Conservation (phyloP, 2,329 filamentous ascomycete species). For the Furcasterigmium furcatum region DNA sequence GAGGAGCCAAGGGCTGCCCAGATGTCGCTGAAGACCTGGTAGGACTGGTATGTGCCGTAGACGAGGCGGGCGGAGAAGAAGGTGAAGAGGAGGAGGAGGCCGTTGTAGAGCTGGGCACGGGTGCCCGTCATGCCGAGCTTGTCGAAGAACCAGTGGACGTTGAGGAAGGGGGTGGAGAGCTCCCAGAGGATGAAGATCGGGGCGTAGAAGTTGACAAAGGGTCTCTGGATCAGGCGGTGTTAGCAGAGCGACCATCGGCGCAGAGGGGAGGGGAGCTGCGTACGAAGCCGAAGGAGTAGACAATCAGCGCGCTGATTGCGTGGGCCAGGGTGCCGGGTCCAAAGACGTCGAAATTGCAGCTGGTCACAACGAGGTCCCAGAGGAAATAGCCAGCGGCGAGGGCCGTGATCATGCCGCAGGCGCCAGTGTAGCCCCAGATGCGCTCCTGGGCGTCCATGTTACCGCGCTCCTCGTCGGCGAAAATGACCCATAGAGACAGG, state of each 20-base stretch:
- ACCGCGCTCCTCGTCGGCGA: slow-evolving; percentile 62
- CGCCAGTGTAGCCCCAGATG: slow-evolving; percentile 76
- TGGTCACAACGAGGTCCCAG: slow-evolving; percentile 74
- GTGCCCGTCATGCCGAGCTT: slow-evolving; percentile 80
- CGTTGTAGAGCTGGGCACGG: slow-evolving; percentile 72
- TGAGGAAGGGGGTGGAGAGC: slow-evolving; percentile 79
- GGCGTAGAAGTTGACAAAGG: slow-evolving; percentile 82
- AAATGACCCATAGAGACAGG: slow-evolving; percentile 73
- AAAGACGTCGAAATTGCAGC: slow-evolving; percentile 67
- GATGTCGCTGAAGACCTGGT: slow-evolving; percentile 68
- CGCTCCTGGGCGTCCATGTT: slow-evolving; percentile 65
- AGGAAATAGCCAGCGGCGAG: slow-evolving; percentile 80
- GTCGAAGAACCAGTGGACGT: slow-evolving; percentile 90
- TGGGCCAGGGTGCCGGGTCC: slow-evolving; percentile 75
- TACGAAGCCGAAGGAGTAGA: slow-evolving; percentile 79
- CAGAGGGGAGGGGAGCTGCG: slow-evolving; percentile 32
- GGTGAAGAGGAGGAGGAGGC: slow-evolving; percentile 65
- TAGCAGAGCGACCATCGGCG: slow-evolving; percentile 10
- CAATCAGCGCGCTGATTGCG: slow-evolving; percentile 68
- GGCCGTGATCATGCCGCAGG: slow-evolving; percentile 69
- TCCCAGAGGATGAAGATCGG: slow-evolving; percentile 84
- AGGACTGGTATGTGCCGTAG: slow-evolving; percentile 73
- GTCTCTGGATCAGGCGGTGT: slow-evolving; percentile 51
- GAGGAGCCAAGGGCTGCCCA: slow-evolving; percentile 49
- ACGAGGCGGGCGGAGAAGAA: slow-evolving; percentile 77